Base-by-base conservation (phyloP, 805 yeast genomes). In the Ogataea pilisensis region DNA sequence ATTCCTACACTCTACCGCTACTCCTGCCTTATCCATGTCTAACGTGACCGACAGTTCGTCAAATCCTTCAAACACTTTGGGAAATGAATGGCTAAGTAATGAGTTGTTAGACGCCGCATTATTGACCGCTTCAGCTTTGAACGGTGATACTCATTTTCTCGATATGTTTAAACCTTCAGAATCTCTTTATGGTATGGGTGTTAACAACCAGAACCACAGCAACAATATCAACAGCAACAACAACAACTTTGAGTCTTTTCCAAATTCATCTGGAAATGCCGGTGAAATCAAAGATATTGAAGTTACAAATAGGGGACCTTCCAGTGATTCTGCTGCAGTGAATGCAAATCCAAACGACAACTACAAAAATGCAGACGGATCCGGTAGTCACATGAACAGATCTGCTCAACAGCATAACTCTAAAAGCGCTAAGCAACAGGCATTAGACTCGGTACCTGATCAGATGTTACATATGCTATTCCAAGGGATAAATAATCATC, bases 51-150 rank as follows among this genome's bases (percentile, higher is more conserved):
- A 26, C 9, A 25, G 19, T n/a, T 6, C 35, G 2, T 26, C 29
- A 4, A 37, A 26, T 11, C 9, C 31, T 29, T 20, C 34, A n/a
- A 41, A 45, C 16, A 45, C 34, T 24, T 38, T 66, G 28, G 82
- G 78, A 38, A 75, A 75, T 41, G 78, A 80, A 49, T 82, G 88
- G 88, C 66, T 83, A 18, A 79, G 88, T 13, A 78, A 75, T 41
- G 90, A 83, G 53, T 65, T 83, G 34, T 58, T 84, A 38, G 87
- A 80, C 48, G 89, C 83, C 51, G 89, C 88, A 0, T 61, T 83
- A 21, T 63, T 83, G 45, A 81, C 89, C 0, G 89, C 89, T 0
- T 82, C 86, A 5, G 89, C 90, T 0, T 61, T 76, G 36, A 75
- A 75, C 43, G 80, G 81, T 36, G 82, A 76, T 43, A 69, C 77